Percentiles rank a stretch among this genome's conserved stretches.
phyloP scores from a whole-genome alignment of 257 asterid genomes.

The Rubia yunnanensis region DNA sequence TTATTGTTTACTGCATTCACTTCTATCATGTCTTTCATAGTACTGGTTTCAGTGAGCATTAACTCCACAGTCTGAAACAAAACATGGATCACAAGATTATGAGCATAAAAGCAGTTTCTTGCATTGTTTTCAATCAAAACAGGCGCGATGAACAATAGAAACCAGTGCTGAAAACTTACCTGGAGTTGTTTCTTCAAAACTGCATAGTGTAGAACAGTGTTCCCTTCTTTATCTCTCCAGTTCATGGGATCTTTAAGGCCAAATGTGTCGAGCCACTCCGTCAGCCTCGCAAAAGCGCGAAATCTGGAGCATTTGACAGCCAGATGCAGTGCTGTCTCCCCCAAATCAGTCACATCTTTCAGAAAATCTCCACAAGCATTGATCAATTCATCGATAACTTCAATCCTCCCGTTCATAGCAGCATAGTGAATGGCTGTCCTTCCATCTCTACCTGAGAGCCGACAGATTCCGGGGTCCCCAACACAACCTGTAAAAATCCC shows the following conservation, averaged over 20 bases:
- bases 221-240: not conserved
- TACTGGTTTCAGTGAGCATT: not conserved
- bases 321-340: not conserved
- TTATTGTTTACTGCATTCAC: not conserved
- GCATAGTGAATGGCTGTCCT: not conserved
- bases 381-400: not conserved
- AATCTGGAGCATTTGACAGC: not conserved
- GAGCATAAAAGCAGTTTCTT: not conserved
- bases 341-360: not conserved
- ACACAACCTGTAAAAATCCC: not conserved
- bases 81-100: not conserved
- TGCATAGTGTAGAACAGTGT: not conserved
- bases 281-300: not conserved
- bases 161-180: not conserved
- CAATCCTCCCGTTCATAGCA: not conserved
- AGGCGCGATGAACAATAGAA: no score
- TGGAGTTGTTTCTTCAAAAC: not conserved
- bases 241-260: not conserved
- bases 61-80: not conserved
- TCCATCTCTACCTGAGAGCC: not conserved
- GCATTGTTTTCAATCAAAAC: no score
- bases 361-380: not conserved
- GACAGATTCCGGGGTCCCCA: not conserved
- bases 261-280: not conserved
- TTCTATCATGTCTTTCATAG: not conserved